Base-by-base conservation (phyloP, 2,329 filamentous ascomycete species). In the Penicillium janthinellum region DNA sequence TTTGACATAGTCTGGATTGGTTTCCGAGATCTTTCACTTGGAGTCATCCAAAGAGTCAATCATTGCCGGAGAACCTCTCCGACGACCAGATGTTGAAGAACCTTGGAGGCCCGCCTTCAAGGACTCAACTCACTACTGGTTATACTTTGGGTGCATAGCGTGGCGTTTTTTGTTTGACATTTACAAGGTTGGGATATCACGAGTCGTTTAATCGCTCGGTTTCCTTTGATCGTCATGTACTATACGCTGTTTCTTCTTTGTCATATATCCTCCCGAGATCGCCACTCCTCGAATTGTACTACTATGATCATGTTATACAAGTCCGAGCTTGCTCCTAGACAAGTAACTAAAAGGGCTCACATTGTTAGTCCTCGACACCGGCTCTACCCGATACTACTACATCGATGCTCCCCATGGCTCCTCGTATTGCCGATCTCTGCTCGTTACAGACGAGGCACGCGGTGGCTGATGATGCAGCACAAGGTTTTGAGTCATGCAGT, bases 281-380 rank as follows among this genome's bases (percentile, higher is more conserved):
- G 91, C 91, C 1, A 90, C 91, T 63, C 91, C 89, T 67, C 67
- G 63, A 59, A 71, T 60, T 67, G 63, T 69, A 65, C 52, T 65
- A 61, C 35, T 48, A 34, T 52, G 34, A 48, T 64, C 64, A 66
- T 49, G 52, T 58, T 59, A 37, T 59, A 39, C 52, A 25, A 17
- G 10, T 12, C 22, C 42, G 10, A 14, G n/a, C 31, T 6, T 35
- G 28, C 11, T 14, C 34, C 42, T 35, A 3, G 14, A 20, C 47
- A n/a, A 22, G 47, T 49, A 49, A 35, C 10, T 49, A 10, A 35
- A 35, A 35, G 31, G 34, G 34, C 28, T 35, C 5, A 22, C 14
- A 31, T n/a, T 20, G 14, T n/a, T 35, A 14, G 12, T n/a, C 15
- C 12, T 35, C 10, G 12, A 49, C 28, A 2, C 28, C 47, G 31